phyloP scores from a whole-genome alignment of 2,329 filamentous ascomycete genomes.

The Aspergillus alliaceus region DNA sequence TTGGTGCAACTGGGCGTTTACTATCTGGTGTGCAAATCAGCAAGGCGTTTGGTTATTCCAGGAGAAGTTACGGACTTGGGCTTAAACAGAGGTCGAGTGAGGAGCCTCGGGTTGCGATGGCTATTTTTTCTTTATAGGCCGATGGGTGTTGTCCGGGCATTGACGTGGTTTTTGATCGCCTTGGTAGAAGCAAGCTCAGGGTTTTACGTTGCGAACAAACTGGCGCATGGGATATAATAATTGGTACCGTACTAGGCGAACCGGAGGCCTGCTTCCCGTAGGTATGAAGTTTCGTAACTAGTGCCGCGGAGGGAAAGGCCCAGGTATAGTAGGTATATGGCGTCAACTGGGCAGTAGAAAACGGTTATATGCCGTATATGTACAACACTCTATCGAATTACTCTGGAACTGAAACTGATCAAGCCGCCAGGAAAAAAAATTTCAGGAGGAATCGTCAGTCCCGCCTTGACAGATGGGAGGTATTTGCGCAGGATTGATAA shows the following conservation, averaged over 20 bases:
- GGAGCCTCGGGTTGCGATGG: slow-evolving; percentile 1
- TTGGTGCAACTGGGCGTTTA: slow-evolving; percentile 11
- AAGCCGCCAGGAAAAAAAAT: not conserved
- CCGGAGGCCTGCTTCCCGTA: not conserved
- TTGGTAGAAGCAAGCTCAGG: slow-evolving; percentile 1
- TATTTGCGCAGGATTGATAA: slow-evolving; percentile 22
- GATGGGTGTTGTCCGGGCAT: slow-evolving; percentile 2
- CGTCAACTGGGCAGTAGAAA: not conserved
- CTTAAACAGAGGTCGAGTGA: slow-evolving; percentile 1
- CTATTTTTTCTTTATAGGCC: not conserved
- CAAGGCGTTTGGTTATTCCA: slow-evolving; percentile 13
- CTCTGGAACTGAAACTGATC: not conserved
- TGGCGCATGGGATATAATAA: slow-evolving; percentile 7
- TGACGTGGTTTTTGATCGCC: not conserved
- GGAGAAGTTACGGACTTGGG: slow-evolving; percentile 8
- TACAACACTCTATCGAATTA: slow-evolving; percentile 3
- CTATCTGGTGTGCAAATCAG: slow-evolving; percentile 20
- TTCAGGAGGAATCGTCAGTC: slow-evolving; percentile 11
- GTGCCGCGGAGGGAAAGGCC: not conserved
- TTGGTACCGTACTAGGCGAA: not conserved
- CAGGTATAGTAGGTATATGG: not conserved
- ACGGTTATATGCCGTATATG: slow-evolving; percentile 1
- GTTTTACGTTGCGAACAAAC: not conserved
- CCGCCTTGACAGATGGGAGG: slow-evolving; percentile 26
- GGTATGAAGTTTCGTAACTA: not conserved